Evolutionary conservation across 2,329 filamentous ascomycete genomes (phyloP).

Genomic region (Colletotrichum godetiae): DNA sequence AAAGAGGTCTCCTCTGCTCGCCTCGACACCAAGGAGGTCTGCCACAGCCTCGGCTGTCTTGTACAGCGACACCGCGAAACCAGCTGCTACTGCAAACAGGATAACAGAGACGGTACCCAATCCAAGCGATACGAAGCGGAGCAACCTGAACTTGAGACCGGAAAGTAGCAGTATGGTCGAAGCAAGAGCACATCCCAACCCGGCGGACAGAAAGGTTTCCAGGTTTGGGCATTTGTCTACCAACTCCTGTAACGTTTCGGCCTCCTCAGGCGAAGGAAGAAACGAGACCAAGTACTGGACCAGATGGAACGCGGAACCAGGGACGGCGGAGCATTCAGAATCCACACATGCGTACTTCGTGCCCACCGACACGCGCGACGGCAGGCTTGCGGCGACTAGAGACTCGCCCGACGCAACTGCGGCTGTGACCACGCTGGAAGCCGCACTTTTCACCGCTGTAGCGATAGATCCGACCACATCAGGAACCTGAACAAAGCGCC

Average conservation of each 20-base stretch:
- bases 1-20: conserved; percentile 1
- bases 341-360: background rate
- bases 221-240: conserved; percentile 4
- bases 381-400: background rate
- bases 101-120: background rate
- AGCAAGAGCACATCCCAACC: background rate
- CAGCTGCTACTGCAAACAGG: background rate
- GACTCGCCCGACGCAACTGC: conserved; percentile 1
- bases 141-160: conserved; percentile 1
- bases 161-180: background rate
- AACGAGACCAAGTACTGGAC: background rate
- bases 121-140: background rate
- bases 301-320: background rate
- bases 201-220: background rate
- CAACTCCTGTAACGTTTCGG: background rate
- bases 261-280: background rate
- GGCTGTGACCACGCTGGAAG: background rate
- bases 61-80: background rate
- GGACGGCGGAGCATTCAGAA: background rate
- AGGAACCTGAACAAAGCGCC: background rate
- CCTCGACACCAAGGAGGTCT: background rate
- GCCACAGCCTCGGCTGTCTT: background rate
- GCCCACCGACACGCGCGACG: background rate
- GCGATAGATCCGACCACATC: background rate
- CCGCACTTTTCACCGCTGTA: background rate